Base-by-base conservation (phyloP, 192 early-diverging fungal species). In the Podila epicladia region DNA sequence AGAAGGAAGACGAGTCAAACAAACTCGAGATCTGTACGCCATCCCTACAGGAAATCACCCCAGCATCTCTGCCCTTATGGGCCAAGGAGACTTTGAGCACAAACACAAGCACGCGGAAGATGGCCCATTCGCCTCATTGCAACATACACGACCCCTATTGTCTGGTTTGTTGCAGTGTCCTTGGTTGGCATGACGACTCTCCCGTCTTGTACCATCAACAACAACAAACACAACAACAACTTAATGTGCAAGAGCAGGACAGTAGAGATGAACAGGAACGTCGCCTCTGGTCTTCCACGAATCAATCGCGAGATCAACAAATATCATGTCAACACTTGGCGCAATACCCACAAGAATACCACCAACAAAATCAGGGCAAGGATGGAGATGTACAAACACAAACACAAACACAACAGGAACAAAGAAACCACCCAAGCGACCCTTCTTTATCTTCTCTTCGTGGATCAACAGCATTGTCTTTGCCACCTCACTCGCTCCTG, bases 131-230 rank as follows among this genome's bases (percentile, higher is more conserved):
- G 20, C n/a, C 24, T 26, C 8, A 26, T 22, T 6, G n/a, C 53
- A 55, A 24, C n/a, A n/a, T 55, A n/a, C 22, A 55, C 53, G 53
- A 55, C 53, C 53, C 53, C 53, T 55, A 55, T 55, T 55, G 53
- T 26, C 53, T 55, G 53, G 22, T 24, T 55, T 55, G 53, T 55
- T 55, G 53, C 17, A 26, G 20, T 26, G 20, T 55, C 17, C 53
- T 55, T 55, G 51, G 51, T 22, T 53, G 51, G 51, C 51, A 20
- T 53, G 53, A 55, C 20, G 24, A 55, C 53, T 19, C 20, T 7
- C 11, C 22, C 20, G 5, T 26, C 53, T 24, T 55, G 53, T 55
- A 55, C 53, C 53, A 24, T 55, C 53, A 55, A 24, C n/a, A n/a
- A 55, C 53, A 55, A 22, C n/a, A n/a, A 4, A 51, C 13, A 26